Evolutionary conservation across 2,329 filamentous ascomycete species (phyloP).

Genomic region (Aspergillus ochraceus): DNA sequence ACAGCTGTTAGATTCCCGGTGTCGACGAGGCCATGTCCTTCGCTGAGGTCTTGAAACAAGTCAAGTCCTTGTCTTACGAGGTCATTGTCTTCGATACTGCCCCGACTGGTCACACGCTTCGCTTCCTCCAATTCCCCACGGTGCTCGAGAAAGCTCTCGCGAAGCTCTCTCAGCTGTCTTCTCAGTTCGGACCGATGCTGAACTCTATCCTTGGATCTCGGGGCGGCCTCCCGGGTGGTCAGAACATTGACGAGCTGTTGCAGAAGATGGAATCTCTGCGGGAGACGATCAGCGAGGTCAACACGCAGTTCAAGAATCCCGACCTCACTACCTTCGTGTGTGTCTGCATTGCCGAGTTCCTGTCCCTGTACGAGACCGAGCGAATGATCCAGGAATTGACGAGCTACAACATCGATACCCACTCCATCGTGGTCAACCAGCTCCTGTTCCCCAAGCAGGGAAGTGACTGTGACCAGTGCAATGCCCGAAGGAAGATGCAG

Average conservation of each 20-base stretch:
- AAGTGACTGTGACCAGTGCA: conserved; percentile 92
- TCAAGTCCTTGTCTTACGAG: conserved; percentile 98
- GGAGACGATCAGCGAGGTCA: conserved; percentile 92
- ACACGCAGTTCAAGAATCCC: conserved; percentile 96
- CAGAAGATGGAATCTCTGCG: conserved; percentile 92
- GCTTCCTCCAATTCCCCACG: conserved; percentile 96
- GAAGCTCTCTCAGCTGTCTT: conserved; percentile 90
- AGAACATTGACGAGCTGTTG: conserved; percentile 87
- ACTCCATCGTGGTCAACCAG: conserved; percentile 98
- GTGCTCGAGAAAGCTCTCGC: conserved; percentile 98
- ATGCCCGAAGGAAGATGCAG: conserved; percentile 94
- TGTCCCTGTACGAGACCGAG: conserved; percentile 97
- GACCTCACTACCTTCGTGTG: conserved; percentile 96
- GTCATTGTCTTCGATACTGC: conserved; percentile 99
- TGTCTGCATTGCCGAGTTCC: conserved; percentile 96
- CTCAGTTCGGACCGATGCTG: conserved; percentile 92
- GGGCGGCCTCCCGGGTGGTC: conserved; percentile 82
- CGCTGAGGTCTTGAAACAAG: conserved; percentile 97
- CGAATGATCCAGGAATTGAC: conserved; percentile 98
- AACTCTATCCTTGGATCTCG: conserved; percentile 84
- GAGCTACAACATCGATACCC: conserved; percentile 91
- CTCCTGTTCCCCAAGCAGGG: conserved; percentile 85
- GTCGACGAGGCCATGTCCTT: conserved; percentile 99
- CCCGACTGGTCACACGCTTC: conserved; percentile 94
- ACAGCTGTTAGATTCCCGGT: conserved; percentile 79